These are phyloP conservation scores for Lepraria neglecta DNA, from an alignment of 495 filamentous ascomycete genomes.

Conservation along the genomic window DNA sequence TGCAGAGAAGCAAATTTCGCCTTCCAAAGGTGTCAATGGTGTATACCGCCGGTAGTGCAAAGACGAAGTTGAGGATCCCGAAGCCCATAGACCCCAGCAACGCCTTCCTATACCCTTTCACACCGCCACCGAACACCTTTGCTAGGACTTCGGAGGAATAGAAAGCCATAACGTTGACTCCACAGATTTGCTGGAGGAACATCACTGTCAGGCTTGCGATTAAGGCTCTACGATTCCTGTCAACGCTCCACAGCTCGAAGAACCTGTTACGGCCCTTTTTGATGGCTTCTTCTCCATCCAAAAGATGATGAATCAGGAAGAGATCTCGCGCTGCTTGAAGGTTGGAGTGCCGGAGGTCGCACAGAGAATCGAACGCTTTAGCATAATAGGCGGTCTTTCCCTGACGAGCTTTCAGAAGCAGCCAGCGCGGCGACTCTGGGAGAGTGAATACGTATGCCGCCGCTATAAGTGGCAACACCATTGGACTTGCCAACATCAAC, in stretches of 20 bases:
- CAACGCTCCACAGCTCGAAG: slow-evolving; percentile 48
- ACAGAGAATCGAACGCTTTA: slow-evolving; percentile 43
- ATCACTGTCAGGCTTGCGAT: slow-evolving; percentile 47
- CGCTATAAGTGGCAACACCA: slow-evolving; percentile 32
- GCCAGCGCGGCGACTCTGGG: slow-evolving; percentile 63
- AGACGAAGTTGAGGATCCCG: slow-evolving; percentile 60
- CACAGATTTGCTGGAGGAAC: slow-evolving; percentile 49
- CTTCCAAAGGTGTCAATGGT: slow-evolving; percentile 63
- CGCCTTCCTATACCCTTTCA: slow-evolving; percentile 41
- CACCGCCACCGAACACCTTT: slow-evolving; percentile 48
- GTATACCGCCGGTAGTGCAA: slow-evolving; percentile 60
- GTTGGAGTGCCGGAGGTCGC: slow-evolving; percentile 38
- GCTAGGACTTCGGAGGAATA: slow-evolving; percentile 39
- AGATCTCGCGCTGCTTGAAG: slow-evolving; percentile 49
- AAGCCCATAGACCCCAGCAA: slow-evolving; percentile 52
- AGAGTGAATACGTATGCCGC: slow-evolving; percentile 53
- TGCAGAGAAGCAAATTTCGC: slow-evolving; percentile 56
- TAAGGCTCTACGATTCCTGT: slow-evolving; percentile 49
- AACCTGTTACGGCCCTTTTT: slow-evolving; percentile 45
- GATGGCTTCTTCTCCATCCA: slow-evolving; percentile 41
- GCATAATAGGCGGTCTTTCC: slow-evolving; percentile 42
- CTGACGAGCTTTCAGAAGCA: slow-evolving; percentile 41
- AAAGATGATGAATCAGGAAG: slow-evolving; percentile 48
- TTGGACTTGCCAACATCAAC: slow-evolving; percentile 24
- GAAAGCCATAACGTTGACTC: slow-evolving; percentile 44